Conservation (phyloP, 2,329 filamentous ascomycete species). For the Septoria linicola region DNA sequence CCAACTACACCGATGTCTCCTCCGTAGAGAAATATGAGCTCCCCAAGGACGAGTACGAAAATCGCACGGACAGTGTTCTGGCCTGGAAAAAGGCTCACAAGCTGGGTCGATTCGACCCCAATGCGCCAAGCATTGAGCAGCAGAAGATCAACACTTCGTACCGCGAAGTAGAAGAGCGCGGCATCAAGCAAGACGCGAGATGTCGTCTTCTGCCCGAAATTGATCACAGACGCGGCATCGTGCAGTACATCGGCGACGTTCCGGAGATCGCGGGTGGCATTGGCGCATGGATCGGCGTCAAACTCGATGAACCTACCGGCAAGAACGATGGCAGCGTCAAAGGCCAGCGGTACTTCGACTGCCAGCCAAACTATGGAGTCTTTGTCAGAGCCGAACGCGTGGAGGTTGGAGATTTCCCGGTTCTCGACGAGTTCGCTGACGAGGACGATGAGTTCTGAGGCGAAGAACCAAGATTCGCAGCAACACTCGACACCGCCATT, state of each 20-base stretch:
- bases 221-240: slow-evolving; percentile 66
- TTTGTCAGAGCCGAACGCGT: slow-evolving; percentile 77
- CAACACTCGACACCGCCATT: slow-evolving; percentile 11
- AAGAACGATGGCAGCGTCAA: slow-evolving; percentile 77
- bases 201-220: slow-evolving; percentile 56
- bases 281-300: slow-evolving; percentile 67
- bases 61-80: slow-evolving; percentile 81
- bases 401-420: slow-evolving; percentile 71
- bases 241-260: slow-evolving; percentile 72
- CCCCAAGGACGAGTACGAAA: slow-evolving; percentile 81
- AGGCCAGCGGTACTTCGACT: slow-evolving; percentile 68
- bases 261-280: slow-evolving; percentile 66
- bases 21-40: slow-evolving; percentile 87
- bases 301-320: slow-evolving; percentile 74
- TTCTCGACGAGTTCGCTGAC: slow-evolving; percentile 67
- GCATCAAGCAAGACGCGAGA: slow-evolving; percentile 45
- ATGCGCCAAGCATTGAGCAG: slow-evolving; percentile 70
- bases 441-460: slow-evolving; percentile 70
- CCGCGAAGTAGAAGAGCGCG: slow-evolving; percentile 67
- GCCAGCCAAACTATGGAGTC: slow-evolving; percentile 67
- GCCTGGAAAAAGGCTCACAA: slow-evolving; percentile 96
- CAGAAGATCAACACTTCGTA: slow-evolving; percentile 68
- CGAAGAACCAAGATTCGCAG: no score
- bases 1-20: slow-evolving; percentile 78
- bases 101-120: slow-evolving; percentile 91